phyloP scores from a whole-genome alignment of 2,329 filamentous ascomycete species.

The Venturia pyrina region DNA sequence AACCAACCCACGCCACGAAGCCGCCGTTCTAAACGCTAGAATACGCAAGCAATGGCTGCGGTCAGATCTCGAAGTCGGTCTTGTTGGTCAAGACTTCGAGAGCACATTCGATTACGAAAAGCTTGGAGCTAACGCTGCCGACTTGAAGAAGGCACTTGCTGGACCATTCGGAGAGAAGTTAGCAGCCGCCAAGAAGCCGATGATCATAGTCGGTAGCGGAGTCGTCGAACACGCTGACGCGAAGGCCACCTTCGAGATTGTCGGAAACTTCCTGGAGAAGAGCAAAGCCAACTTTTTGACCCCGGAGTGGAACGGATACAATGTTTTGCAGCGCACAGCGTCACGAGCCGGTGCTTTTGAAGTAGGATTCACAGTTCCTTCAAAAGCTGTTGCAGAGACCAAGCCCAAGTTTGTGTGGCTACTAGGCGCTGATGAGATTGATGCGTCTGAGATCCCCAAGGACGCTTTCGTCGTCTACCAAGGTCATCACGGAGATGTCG shows the following conservation, averaged over 20 bases:
- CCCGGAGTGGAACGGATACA: conserved; percentile 93
- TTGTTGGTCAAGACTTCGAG: conserved; percentile 83
- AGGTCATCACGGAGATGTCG: conserved; percentile 91
- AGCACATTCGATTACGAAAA: conserved; percentile 95
- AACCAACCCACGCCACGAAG: conserved; percentile 92
- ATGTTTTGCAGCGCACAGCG: conserved; percentile 86
- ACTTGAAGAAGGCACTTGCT: conserved; percentile 75
- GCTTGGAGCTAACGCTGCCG: conserved; percentile 66
- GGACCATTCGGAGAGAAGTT: conserved; percentile 92
- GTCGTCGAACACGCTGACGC: conserved; percentile 85
- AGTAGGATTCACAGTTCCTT: conserved; percentile 86
- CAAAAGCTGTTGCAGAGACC: conserved; percentile 67
- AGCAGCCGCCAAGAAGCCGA: conserved; percentile 74
- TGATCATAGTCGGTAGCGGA: conserved; percentile 92
- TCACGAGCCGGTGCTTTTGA: conserved; percentile 91
- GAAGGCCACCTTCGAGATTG: conserved; percentile 84
- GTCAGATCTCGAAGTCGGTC: conserved; percentile 84
- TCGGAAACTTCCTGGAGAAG: conserved; percentile 89
- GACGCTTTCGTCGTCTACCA: conserved; percentile 96
- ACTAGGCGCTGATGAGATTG: conserved; percentile 86
- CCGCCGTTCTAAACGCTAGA: conserved; percentile 86
- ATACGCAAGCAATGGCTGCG: conserved; percentile 97
- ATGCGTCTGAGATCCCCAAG: conserved; percentile 78
- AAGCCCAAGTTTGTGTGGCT: conserved; percentile 95
- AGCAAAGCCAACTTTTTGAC: conserved; percentile 80